phyloP scores from a whole-genome alignment of 1,139 yeast genomes.

The Taphrina betulina region DNA sequence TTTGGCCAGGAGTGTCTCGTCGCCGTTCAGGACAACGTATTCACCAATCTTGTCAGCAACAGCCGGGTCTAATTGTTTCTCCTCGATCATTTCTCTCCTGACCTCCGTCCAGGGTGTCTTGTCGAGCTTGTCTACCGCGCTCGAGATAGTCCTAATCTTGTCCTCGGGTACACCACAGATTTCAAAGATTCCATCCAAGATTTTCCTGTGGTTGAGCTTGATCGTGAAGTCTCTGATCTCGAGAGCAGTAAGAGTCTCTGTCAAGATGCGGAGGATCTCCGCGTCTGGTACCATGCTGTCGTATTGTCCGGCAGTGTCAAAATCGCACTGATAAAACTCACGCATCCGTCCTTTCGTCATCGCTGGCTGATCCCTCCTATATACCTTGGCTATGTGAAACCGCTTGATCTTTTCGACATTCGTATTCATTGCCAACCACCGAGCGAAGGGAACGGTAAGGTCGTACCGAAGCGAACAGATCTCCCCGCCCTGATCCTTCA shows the following conservation, averaged over 20 bases:
- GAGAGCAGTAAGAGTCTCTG: constrained; percentile 77
- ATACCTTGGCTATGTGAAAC: constrained; percentile 95
- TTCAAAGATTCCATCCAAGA: constrained; percentile 90
- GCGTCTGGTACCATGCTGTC: constrained; percentile 96
- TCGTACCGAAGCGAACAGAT: constrained; percentile 91
- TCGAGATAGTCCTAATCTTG: constrained; percentile 87
- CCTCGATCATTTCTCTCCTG: constrained; percentile 84
- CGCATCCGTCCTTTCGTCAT: constrained; percentile 99
- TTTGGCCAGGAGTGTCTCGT: constrained; percentile 62
- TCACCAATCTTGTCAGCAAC: constrained; percentile 92
- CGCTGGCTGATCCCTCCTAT: constrained; percentile 98
- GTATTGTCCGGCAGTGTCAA: constrained; percentile 88
- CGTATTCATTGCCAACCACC: constrained; percentile 93
- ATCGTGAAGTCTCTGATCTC: constrained; percentile 87
- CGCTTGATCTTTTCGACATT: constrained; percentile 77
- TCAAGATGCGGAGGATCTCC: constrained; percentile 74
- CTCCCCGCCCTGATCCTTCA: constrained; percentile 98
- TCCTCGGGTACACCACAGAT: constrained; percentile 93
- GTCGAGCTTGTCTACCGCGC: constrained; percentile 95
- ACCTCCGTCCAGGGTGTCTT: constrained; percentile 90
- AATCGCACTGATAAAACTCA: constrained; percentile 97
- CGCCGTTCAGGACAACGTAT: constrained; percentile 81
- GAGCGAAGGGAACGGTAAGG: constrained; percentile 94
- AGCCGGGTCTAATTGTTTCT: constrained; percentile 83
- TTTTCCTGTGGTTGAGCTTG: constrained; percentile 90